These are phyloP conservation scores for Eustoma russellianum DNA, from an alignment of 257 asterid species.

Conservation along the genomic window DNA sequence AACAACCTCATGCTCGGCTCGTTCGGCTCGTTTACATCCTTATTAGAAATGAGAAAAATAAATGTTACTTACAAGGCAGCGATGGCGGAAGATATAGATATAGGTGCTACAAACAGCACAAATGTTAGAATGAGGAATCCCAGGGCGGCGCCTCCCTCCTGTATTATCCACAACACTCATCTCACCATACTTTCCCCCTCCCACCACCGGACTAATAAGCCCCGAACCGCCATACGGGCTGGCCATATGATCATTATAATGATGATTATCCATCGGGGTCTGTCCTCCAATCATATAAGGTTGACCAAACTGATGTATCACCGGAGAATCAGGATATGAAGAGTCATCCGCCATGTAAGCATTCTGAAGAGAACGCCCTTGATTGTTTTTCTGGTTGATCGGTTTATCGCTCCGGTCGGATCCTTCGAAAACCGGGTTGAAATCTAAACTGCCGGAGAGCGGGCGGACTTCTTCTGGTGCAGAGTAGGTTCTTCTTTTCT, in stretches of 20 bases:
- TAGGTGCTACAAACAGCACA: constrained; percentile 61
- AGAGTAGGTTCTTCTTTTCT: constrained; percentile 16
- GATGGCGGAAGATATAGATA: constrained; percentile 55
- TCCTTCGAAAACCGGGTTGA: constrained; percentile 40
- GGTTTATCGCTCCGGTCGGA: constrained; percentile 13
- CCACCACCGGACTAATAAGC: constrained; percentile 13
- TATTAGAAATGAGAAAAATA: too few species aligned
- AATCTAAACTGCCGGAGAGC: constrained; percentile 27
- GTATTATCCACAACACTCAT: constrained; percentile 29
- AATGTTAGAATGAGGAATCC: constrained; percentile 76
- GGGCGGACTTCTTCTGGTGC: constrained; percentile 22
- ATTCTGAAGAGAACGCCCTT: constrained; percentile 3
- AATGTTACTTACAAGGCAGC: constrained; percentile 46
- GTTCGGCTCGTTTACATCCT: too few species aligned
- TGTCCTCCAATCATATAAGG: not conserved
- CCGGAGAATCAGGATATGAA: not conserved
- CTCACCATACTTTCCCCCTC: constrained; percentile 35
- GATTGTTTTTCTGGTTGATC: constrained; percentile 7
- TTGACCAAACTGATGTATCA: constrained; percentile 4
- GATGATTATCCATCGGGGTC: not conserved
- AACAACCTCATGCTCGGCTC: too few species aligned
- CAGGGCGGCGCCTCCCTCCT: constrained; percentile 46
- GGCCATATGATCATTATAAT: constrained; percentile 8
- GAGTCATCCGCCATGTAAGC: constrained; percentile 1
- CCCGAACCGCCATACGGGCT: constrained; percentile 13